Evolutionary conservation across 352 stramenopile species (phyloP).

Genomic region (Phytophthora pinifolia): DNA sequence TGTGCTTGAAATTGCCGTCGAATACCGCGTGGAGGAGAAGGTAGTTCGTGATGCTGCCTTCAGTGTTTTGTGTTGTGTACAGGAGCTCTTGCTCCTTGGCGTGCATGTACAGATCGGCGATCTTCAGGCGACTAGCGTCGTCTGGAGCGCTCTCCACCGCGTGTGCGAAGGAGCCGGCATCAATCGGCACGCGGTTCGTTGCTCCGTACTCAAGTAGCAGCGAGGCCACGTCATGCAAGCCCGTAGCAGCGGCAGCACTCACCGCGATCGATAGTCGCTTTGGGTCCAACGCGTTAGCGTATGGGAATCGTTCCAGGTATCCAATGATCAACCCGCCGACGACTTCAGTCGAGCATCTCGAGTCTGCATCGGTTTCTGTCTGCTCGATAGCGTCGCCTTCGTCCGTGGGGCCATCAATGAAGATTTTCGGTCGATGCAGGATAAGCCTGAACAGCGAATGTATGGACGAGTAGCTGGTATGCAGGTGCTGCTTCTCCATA

Average conservation of each 20-base stretch:
- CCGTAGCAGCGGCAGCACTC: constrained; percentile 49
- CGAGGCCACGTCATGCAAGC: constrained; percentile 37
- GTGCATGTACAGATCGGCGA: constrained; percentile 58
- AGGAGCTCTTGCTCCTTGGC: constrained; percentile 54
- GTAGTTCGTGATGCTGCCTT: constrained; percentile 62
- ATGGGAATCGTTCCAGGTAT: constrained; percentile 51
- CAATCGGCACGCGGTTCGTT: constrained; percentile 42
- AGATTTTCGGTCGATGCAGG: constrained; percentile 49
- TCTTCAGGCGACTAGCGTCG: constrained; percentile 44
- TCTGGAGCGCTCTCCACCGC: constrained; percentile 47
- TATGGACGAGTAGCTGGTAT: constrained; percentile 61
- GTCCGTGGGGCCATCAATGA: constrained; percentile 23
- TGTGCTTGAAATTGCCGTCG: constrained; percentile 74
- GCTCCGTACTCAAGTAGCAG: constrained; percentile 44
- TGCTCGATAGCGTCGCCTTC: constrained; percentile 1
- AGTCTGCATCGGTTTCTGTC: neutral
- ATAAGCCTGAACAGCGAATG: constrained; percentile 66
- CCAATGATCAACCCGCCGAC: constrained; percentile 41
- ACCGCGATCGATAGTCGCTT: constrained; percentile 61
- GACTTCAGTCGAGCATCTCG: constrained; percentile 8
- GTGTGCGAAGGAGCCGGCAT: constrained; percentile 68
- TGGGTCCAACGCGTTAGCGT: constrained; percentile 40
- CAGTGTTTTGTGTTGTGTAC: constrained; percentile 51
- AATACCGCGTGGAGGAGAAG: constrained; percentile 59
- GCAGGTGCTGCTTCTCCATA: constrained; percentile 40